Conservation (phyloP, 208 protist species). For the Angomonas deanei region DNA sequence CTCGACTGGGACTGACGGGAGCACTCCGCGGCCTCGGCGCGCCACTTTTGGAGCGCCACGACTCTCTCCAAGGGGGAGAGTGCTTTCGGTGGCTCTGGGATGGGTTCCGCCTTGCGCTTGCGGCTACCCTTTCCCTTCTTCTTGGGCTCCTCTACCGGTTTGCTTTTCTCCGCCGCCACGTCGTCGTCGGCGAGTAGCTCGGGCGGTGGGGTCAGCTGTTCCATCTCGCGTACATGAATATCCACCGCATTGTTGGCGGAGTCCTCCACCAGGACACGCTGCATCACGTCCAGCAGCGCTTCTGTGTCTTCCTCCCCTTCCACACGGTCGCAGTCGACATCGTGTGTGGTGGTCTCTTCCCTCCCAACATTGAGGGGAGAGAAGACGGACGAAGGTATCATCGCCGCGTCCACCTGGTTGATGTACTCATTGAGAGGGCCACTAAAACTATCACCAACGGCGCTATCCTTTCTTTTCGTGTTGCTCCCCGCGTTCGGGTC, state of each 20-base stretch:
- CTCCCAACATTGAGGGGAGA: background rate
- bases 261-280: conserved; percentile 66
- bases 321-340: background rate
- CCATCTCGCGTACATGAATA: conserved; percentile 82
- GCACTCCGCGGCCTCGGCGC: conserved; percentile 25
- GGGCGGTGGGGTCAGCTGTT: conserved; percentile 62
- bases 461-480: background rate
- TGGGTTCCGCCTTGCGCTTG: background rate
- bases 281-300: background rate
- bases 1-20: conserved; percentile 36
- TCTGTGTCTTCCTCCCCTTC: conserved; percentile 1
- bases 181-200: conserved; percentile 29
- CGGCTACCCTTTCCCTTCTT: conserved; percentile 1
- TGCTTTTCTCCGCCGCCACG: background rate
- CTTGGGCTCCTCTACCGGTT: background rate
- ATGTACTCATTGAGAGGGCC: background rate
- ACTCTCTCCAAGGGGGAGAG: conserved; percentile 31
- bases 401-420: background rate
- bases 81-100: background rate
- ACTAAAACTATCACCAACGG: background rate
- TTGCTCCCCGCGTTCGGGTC: background rate
- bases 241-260: conserved; percentile 53
- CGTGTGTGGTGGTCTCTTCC: background rate
- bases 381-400: background rate
- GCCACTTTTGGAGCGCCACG: conserved; percentile 57